Evolutionary conservation across 164 flowering plant species (phyloP), one percentile per base, ranked within the genome.

Genomic region (Malania oleifera): DNA sequence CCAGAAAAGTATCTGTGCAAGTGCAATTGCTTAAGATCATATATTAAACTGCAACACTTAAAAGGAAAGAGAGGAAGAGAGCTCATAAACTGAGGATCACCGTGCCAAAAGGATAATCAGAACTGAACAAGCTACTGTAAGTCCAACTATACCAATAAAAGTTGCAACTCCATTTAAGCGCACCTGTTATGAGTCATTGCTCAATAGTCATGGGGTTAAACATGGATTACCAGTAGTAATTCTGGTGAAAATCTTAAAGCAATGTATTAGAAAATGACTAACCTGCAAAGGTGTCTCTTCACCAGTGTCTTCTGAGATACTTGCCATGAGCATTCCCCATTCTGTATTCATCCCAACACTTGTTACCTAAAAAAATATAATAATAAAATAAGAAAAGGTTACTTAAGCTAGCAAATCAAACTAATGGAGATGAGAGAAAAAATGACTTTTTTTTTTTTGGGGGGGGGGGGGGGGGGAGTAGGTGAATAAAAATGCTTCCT

Each of bases 231-330:
- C 48, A 60, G 41, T 26, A 10, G 31, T 11, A 44, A 17, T 37
- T 18, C n/a, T n/a, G n/a, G n/a, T n/a, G n/a, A n/a, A 43, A 23
- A 17, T 18, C 20, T 46, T n/a, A 18, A 63, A 46, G 40, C 15
- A 19, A 18, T 25, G 28, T n/a, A 15, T 52, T 45, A 24, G 26
- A 19, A 39, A 57, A 40, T 46, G 19, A 51, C 43, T 23, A 57
- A 89, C 99, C 93, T 95, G 99, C 85, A 95, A 82, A 0, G 99
- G 99, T 31, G 99, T 95, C 69, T 95, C 99, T 80, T 95, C 99
- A 60, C 96, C 96, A 66, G 75, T 85, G 60, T 95, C 99, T 68
- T 89, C 97, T 23, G 96, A 84, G 19, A 95, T 89, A 73, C 96
- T 91, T 25, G 96, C 93, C 99, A 95, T 91, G 17, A 95, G 83